Evolutionary conservation across 495 filamentous ascomycete genomes (phyloP).

Genomic region (Xylaria scruposa): DNA sequence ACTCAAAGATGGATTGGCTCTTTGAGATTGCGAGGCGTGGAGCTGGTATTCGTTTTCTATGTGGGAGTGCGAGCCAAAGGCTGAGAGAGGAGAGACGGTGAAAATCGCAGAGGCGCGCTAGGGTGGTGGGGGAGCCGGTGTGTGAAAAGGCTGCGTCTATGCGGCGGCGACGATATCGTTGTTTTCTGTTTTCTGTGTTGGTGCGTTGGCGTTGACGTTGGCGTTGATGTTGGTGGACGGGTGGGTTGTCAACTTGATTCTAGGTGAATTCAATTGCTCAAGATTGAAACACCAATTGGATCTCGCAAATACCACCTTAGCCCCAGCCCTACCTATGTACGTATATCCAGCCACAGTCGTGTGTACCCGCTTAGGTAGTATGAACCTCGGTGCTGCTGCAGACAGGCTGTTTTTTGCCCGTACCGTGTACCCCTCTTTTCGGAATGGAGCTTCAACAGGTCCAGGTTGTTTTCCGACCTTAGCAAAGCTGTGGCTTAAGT

Average conservation of each 20-base stretch:
- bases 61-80: not conserved
- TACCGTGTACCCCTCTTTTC: too few relatives aligned
- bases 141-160: not conserved
- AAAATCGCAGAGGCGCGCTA: not conserved
- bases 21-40: not conserved
- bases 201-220: not conserved
- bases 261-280: constrained; percentile 1
- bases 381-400: too few relatives aligned
- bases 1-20: not conserved
- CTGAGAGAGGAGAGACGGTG: not conserved
- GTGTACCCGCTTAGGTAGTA: not conserved
- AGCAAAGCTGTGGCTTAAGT: too few relatives aligned
- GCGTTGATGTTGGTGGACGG: not conserved
- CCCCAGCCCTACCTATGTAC: constrained; percentile 6
- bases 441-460: not conserved
- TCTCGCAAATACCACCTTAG: not conserved
- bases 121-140: not conserved
- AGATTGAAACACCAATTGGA: not conserved
- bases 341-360: not conserved
- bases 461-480: not conserved
- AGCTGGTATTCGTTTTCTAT: constrained; percentile 1
- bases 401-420: too few relatives aligned
- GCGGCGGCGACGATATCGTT: not conserved
- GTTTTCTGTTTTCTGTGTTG: not conserved
- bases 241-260: constrained; percentile 10